These are phyloP conservation scores for Leishmania gerbilli DNA, from an alignment of 208 protist genomes.

Conservation along the genomic window DNA sequence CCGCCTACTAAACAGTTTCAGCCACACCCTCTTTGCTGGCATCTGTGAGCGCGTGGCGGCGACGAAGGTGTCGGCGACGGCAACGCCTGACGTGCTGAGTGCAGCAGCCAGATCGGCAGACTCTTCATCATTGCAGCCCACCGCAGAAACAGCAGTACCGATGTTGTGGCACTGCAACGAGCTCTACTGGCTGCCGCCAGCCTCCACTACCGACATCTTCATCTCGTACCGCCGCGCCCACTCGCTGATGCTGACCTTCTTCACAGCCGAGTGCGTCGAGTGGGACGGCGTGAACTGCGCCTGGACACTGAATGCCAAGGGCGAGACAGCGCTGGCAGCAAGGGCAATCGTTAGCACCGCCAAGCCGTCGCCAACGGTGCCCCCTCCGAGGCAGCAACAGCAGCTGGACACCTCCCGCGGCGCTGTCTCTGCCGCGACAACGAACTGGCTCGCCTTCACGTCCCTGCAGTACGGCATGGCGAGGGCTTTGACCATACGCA, in stretches of 20 bases:
- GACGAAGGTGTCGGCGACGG: not conserved
- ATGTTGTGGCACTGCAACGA: slow-evolving; percentile 28
- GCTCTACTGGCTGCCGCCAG: slow-evolving; percentile 34
- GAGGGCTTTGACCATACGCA: slow-evolving; percentile 19
- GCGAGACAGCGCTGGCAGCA: slow-evolving; percentile 25
- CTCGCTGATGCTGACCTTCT: slow-evolving; percentile 37
- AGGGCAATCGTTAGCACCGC: slow-evolving; percentile 9
- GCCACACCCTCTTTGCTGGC: slow-evolving; percentile 57
- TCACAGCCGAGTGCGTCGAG: slow-evolving; percentile 24
- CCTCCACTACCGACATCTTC: slow-evolving; percentile 38
- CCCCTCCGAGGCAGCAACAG: not conserved
- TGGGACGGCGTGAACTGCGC: slow-evolving; percentile 14
- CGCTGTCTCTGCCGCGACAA: not conserved
- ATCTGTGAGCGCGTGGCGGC: slow-evolving; percentile 28
- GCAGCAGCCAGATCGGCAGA: not conserved
- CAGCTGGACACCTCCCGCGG: not conserved
- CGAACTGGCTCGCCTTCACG: slow-evolving; percentile 34
- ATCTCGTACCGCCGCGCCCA: slow-evolving; percentile 39
- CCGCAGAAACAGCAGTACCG: not conserved
- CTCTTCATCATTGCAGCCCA: not conserved
- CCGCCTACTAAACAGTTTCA: slow-evolving; percentile 75
- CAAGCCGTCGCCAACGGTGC: not conserved
- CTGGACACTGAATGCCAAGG: slow-evolving; percentile 30
- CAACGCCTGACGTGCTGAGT: not conserved
- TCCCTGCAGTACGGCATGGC: slow-evolving; percentile 62